Evolutionary conservation across 2,329 filamentous ascomycete species (phyloP).

Genomic region (Aspergillus pseudotamarii): DNA sequence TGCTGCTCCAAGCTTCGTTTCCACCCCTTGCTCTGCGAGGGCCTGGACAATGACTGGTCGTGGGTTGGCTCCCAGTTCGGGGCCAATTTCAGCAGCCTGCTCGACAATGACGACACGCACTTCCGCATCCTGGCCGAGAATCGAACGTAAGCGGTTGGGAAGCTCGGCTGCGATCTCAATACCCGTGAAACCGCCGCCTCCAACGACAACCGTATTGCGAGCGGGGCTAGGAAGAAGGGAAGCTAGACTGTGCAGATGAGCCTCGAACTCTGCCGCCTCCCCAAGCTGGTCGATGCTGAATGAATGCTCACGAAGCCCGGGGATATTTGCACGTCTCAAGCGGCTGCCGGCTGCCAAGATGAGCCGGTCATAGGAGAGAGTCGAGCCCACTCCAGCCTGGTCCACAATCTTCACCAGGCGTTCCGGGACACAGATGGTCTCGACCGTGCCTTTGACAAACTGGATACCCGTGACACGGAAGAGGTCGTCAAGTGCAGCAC

Average conservation of each 20-base stretch:
- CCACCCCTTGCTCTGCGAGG: slow-evolving; percentile 30
- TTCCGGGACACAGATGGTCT: slow-evolving; percentile 10
- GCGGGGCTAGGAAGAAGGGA: slow-evolving; percentile 24
- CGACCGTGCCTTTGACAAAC: slow-evolving; percentile 22
- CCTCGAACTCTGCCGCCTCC: slow-evolving; percentile 26
- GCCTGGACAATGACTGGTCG: slow-evolving; percentile 38
- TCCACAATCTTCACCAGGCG: slow-evolving; percentile 21
- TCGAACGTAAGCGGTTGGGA: slow-evolving; percentile 20
- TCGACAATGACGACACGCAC: slow-evolving; percentile 33
- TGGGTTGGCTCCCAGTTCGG: slow-evolving; percentile 36
- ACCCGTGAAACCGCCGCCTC: slow-evolving; percentile 41
- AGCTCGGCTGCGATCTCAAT: slow-evolving; percentile 33
- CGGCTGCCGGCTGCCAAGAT: slow-evolving; percentile 43
- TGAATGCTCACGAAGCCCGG: slow-evolving; percentile 29
- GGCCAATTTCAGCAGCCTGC: slow-evolving; percentile 30
- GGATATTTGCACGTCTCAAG: slow-evolving; percentile 31
- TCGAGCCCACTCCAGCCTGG: slow-evolving; percentile 6
- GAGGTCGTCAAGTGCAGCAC: slow-evolving; percentile 21
- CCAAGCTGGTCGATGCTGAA: slow-evolving; percentile 41
- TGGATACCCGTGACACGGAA: slow-evolving; percentile 31
- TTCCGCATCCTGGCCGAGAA: slow-evolving; percentile 3
- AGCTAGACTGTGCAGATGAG: slow-evolving; percentile 33
- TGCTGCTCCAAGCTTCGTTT: slow-evolving; percentile 32
- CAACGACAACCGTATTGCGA: slow-evolving; percentile 41
- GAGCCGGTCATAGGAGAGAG: slow-evolving; percentile 36